Base-by-base conservation (phyloP, 495 filamentous ascomycete genomes). In the Cercophora scortea region DNA sequence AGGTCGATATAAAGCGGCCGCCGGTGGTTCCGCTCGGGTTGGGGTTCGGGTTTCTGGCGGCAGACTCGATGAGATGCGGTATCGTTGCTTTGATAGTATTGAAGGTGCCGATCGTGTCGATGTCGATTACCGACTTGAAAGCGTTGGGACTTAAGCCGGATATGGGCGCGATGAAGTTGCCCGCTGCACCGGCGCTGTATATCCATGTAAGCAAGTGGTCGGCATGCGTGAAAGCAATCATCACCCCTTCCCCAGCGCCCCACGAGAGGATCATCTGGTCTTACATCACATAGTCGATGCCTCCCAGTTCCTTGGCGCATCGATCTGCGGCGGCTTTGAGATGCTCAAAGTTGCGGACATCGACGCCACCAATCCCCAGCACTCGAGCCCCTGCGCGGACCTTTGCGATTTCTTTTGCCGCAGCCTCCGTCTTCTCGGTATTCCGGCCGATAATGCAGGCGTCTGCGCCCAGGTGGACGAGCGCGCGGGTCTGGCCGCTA, bases 61-160 rank as follows among this genome's bases (percentile, higher is more conserved):
- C 89, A 1, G 90, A 95, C 61, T 78, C 77, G 18, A 88, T 61
- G 39, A 98, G 78, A 59, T 95, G 76, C 0, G 87, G 85, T 7
- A 96, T 68, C 0, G 88, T 90, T 2, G 93, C 92, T 72, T 98
- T 98, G 57, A 95, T 76, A 7, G 89, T 96, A 69, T 97, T 94
- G 68, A 86, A 98, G 5, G 88, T 93, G 32, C 93, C 93, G 32
- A 96, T 67, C 1, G 95, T 84, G 64, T 98, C 93, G 61, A 98
- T 98, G 43, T 98, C 93, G 56, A 98, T 90, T 40, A 98, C 93
- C 0, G 88, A 76, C 67, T 90, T 95, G 80, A 98, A 96, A 15
- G 88, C 93, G 63, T 96, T 96, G 42, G 85, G 69, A 2, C 80
- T 86, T 4, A 96, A 78, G 52, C 85, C 85, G 18, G 83, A 73